A percentile compares a stretch with the other conserved stretches of the same genome.
Conservation (phyloP, 352 stramenopile species). For the Phytopythium boreale region DNA sequence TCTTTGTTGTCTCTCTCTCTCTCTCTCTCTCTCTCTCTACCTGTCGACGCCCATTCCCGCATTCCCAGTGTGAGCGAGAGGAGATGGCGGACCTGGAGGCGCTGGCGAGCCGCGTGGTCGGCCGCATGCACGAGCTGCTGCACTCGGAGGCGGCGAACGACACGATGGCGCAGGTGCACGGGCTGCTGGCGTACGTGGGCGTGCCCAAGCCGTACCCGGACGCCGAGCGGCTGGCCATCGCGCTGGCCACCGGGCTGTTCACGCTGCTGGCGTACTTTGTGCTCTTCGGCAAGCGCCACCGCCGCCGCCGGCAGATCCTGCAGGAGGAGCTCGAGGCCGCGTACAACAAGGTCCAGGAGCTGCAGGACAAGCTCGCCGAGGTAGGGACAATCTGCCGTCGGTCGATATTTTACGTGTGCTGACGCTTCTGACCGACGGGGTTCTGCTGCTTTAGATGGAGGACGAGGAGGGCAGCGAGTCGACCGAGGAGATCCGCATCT, state of each 20-base stretch:
- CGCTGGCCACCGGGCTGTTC: constrained; percentile 72
- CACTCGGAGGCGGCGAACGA: constrained; percentile 71
- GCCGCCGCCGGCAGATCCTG: constrained; percentile 56
- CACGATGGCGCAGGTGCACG: constrained; percentile 68
- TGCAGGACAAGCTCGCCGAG: constrained; percentile 81
- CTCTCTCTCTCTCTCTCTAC: background rate
- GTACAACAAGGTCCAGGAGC: constrained; percentile 77
- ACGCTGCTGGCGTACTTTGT: constrained; percentile 87
- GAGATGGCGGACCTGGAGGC: constrained; percentile 27
- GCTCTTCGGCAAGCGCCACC: constrained; percentile 86
- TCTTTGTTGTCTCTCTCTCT: background rate
- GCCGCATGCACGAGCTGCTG: constrained; percentile 75
- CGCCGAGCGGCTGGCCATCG: constrained; percentile 80
- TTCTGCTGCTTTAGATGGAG: constrained; percentile 46
- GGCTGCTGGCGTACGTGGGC: constrained; percentile 57
- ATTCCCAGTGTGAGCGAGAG: background rate
- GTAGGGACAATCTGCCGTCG: too few species aligned
- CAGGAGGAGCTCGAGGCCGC: constrained; percentile 76
- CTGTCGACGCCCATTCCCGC: constrained; percentile 3
- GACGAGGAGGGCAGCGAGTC: constrained; percentile 60
- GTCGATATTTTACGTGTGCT: too few species aligned
- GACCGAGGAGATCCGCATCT: constrained; percentile 95
- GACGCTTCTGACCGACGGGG: background rate
- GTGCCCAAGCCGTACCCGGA: constrained; percentile 85
- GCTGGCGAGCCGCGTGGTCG: constrained; percentile 51